Evolutionary conservation across 768 basidiomycete species (phyloP), one percentile per base, ranked within the genome.

Genomic region (Termitomyces sp.): DNA sequence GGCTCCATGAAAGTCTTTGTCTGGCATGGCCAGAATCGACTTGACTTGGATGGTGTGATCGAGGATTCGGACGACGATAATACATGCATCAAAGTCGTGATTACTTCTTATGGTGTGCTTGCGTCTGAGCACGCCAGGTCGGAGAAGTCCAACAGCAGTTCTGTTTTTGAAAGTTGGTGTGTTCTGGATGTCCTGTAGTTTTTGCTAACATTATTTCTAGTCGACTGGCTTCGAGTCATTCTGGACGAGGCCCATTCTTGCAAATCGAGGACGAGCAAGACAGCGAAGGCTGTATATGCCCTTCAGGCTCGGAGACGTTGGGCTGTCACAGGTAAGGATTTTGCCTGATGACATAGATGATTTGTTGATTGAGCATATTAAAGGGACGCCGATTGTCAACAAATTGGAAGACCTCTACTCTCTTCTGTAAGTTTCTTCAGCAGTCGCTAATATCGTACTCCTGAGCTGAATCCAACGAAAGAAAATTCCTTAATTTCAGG

Each of bases 221-320:
- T 87, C 40, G 81, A 88, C 60, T 95, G 91, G 91, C 77, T 91
- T 53, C 81, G 90, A 52, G 81, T 93, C 16, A 83, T 96, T 34
- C 79, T 95, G 8, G 96, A 98, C 67, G 96, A 98, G 72, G 96
- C 96, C 2, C 96, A 98, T 71, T 85, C 91, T 60, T 95, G 93
- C 77, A 98, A 97, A 73, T 93, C 91, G 13, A 82, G 95, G 24
- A 80, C 82, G 6, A 95, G 92, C 65, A 89, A 91, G 70, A 92
- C 91, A 14, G 93, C 93, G 0, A 90, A 87, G 64, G 89, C 96
- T 7, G 91, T 91, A 45, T 98, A 89, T 68, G 91, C 91, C 5
- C 78, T 98, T 10, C 82, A 79, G 22, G 90, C 90, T 5, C 79
- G 86, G 59, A 76, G 92, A 46, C 80, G 90, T 62, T 98, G 96